Base-by-base conservation (phyloP, 2,329 filamentous ascomycete genomes). In the Fusarium coffeatum region DNA sequence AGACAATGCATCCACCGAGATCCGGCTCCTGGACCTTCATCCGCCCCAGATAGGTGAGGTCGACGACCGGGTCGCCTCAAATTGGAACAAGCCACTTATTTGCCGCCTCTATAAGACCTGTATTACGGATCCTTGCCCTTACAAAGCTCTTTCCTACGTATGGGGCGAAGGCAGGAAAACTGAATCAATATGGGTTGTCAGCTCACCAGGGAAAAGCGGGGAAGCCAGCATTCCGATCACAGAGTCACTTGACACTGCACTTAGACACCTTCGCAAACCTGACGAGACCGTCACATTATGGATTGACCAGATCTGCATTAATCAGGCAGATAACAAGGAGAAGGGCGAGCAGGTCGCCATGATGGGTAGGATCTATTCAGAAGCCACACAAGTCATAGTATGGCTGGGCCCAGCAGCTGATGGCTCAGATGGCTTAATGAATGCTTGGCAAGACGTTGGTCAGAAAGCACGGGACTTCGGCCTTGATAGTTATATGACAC, bases 11-110 rank as follows among this genome's bases (percentile, higher is more conserved):
- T 49, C 54, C 8, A 30, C 34, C 1, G 43, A 59, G 28, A 61
- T 59, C 5, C 12, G 58, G 11, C 15, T 59, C 0, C 20, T 49
- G 5, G 54, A 61, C 3, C 43, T 61, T 6, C 25, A 12, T 10
- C 54, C 54, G 1, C 23, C 53, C 0, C 23, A n/a, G 1, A 0
- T 3, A 0, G 2, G 12, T 10, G 11, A 5, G 2, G 1, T 4
- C 9, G 22, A 42, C 9, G 9, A 0, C 8, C 1, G 1, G 4
- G 16, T n/a, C 5, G 12, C 8, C n/a, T 11, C 46, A 18, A 3
- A 1, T 27, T 27, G 22, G 27, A 11, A 40, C 0, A 12, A 2
- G 8, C 27, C 6, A 2, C 58, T 60, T 0, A 2, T 20, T 2
- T 37, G 53, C 2, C 15, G n/a, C 4, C 15, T 60, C 0, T 49